Base-by-base conservation (phyloP, 176 grass and related monocot genomes). In the Musa troglodytarum region DNA sequence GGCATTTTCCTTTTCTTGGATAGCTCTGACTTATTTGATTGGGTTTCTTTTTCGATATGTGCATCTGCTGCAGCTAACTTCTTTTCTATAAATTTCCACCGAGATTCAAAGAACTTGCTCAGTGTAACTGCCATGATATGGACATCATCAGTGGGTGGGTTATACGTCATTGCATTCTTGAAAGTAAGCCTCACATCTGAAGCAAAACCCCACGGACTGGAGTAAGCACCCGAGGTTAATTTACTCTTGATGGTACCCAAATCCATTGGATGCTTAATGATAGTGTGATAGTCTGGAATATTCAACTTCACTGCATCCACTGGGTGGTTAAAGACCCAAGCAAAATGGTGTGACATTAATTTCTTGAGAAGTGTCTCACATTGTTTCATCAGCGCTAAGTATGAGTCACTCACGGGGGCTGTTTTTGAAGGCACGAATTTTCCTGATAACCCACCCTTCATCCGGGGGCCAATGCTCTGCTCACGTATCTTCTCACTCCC, bases 151-250 rank as follows among this genome's bases (percentile, higher is more conserved):
- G 74, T 87, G 71, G 85, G 83, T 28, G 96, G 90, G 74, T 99
- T 99, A 56, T 95, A 99, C 1, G 85, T 82, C 79, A 86, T 95
- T 0, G 96, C 96, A 69, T 99, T 99, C 50, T 82, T 83, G 53
- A 99, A 95, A 14, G 96, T 99, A 53, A 99, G 81, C 66, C 88
- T 82, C n/a, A 99, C 88, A 88, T 99, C 96, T 62, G 96, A 82
- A 49, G 73, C 86, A 86, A 99, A 99, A 64, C 80, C 89, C 20
- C 78, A 88, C 1, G 78, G 86, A 22, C 74, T 95, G 23, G 76
- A 54, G 76, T 99, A 99, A 67, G 81, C 82, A 53, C 82, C 96
- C 22, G 88, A 92, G 29, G 82, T 76, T 0, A 95, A 61, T 76
- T 88, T 89, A 49, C 29, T 72, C 76, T 88, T 87, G 23, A 99